Base-by-base conservation (phyloP, 805 yeast species). In the Wickerhamomyces chambardii region DNA sequence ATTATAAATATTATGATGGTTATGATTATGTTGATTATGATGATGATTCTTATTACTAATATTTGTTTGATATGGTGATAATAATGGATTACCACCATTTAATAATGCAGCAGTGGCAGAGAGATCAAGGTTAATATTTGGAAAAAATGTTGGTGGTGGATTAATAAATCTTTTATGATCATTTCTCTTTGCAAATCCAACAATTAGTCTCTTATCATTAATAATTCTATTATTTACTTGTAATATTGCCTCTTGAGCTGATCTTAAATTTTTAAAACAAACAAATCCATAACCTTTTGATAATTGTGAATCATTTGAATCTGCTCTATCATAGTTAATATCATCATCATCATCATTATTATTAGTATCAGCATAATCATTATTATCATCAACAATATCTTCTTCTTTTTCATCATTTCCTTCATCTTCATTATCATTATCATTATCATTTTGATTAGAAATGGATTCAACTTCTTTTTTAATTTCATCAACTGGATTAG, bases 281-380 rank as follows among this genome's bases (percentile, higher is more conserved):
- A 83, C 74, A 56, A 82, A 82, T 7, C 89, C 90, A 50, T 67
- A 74, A 16, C 76, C 73, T 43, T 58, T 63, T 14, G 70, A 58
- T 16, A 48, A n/a, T n/a, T n/a, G n/a, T n/a, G n/a, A n/a, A n/a
- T n/a, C n/a, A n/a, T n/a, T n/a, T n/a, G n/a, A n/a, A n/a, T n/a
- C n/a, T n/a, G n/a, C n/a, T n/a, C n/a, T n/a, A n/a, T n/a, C n/a
- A n/a, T n/a, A n/a, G n/a, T n/a, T n/a, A n/a, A n/a, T n/a, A n/a
- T n/a, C 48, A 11, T 73, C 73, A 38, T 46, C 58, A 8, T 24
- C 15, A 24, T 4, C 12, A 8, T 11, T 41, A 11, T 24, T n/a
- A 24, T 14, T 2, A 8, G 9, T n/a, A 11, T 24, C 27, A 8
- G 7, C 12, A 24, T 8, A 6, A 11, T 11, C 27, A 24, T 11